These are phyloP conservation scores for Adansonia madagascariensis DNA, from an alignment of 441 rosid genomes.

Conservation along the genomic window DNA sequence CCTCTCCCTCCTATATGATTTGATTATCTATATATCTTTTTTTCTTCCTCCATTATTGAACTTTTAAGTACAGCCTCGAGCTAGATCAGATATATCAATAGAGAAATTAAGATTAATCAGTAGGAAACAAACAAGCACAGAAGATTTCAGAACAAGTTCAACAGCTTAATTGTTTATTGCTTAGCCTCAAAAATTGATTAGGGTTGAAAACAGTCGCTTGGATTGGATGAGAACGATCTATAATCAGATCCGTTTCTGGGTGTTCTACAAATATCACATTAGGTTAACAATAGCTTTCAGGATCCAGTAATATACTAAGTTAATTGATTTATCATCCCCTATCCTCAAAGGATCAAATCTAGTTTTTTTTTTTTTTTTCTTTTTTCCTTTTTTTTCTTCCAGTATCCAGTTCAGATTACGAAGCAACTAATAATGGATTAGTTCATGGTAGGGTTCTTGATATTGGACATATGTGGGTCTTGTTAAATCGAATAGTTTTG, in stretches of 20 bases:
- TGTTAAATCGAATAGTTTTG: constrained; percentile 3
- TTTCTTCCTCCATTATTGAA: constrained; percentile 29
- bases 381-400: background rate
- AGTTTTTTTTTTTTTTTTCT: background rate
- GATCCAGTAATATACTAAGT: background rate
- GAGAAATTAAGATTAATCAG: background rate
- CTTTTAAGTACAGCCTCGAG: background rate
- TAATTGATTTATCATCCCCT: background rate
- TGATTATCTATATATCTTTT: background rate
- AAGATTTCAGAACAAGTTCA: background rate
- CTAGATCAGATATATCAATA: background rate
- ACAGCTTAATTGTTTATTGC: background rate
- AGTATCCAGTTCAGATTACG: background rate
- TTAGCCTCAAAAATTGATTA: background rate
- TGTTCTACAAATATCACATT: background rate
- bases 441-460: constrained; percentile 15
- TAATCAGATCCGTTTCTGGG: background rate
- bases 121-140: constrained; percentile 7
- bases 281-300: constrained; percentile 38
- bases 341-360: background rate
- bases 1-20: background rate
- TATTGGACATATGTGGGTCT: constrained; percentile 25
- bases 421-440: background rate
- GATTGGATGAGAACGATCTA: background rate
- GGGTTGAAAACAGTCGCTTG: too few species aligned